Evolutionary conservation across 2,329 filamentous ascomycete genomes (phyloP).

Genomic region (Hypocrella siamensis): DNA sequence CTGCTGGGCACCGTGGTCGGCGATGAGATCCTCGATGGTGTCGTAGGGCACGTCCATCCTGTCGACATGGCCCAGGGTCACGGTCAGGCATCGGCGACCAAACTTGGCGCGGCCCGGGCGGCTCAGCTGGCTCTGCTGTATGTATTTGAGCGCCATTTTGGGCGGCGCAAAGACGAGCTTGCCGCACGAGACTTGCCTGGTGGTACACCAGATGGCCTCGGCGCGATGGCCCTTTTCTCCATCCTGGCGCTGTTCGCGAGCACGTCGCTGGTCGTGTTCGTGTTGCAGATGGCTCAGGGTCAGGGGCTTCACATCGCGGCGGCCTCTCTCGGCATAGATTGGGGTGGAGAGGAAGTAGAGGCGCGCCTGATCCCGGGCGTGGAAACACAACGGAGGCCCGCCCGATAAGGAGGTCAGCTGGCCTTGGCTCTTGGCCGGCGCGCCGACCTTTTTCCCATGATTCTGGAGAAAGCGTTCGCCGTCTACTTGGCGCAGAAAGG

Average conservation of each 20-base stretch:
- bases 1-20: conserved; percentile 16
- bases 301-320: conserved; percentile 11
- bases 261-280: conserved; percentile 11
- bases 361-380: conserved; percentile 10
- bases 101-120: conserved; percentile 23
- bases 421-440: not conserved
- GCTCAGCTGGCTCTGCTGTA: conserved; percentile 18
- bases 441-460: conserved; percentile 14
- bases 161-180: conserved; percentile 25
- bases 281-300: conserved; percentile 12
- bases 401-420: not conserved
- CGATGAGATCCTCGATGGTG: conserved; percentile 29
- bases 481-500: conserved; percentile 24
- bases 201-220: conserved; percentile 7
- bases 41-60: conserved; percentile 33
- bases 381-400: not conserved
- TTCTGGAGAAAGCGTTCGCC: conserved; percentile 24
- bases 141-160: conserved; percentile 21
- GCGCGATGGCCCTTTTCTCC: conserved; percentile 4
- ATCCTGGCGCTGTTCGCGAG: conserved; percentile 3
- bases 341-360: conserved; percentile 13
- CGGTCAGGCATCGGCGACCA: conserved; percentile 22
- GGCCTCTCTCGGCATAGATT: conserved; percentile 18
- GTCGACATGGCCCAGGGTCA: conserved; percentile 14
- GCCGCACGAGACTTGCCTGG: conserved; percentile 24